Evolutionary conservation across 352 stramenopile genomes (phyloP).

Genomic region (Aphanomyces stellatus): DNA sequence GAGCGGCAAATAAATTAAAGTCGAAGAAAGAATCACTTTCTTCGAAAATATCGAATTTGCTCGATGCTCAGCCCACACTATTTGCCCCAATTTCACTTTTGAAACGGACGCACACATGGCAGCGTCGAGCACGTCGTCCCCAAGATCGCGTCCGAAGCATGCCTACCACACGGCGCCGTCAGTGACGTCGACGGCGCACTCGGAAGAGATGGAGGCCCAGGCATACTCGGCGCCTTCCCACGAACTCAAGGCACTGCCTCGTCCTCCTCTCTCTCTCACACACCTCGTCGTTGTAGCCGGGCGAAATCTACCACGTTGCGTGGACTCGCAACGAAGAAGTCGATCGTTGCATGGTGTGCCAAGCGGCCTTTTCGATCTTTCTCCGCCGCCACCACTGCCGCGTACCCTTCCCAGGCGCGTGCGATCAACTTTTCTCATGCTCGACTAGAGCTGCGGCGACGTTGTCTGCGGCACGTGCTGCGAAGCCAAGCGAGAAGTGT

Average conservation of each 20-base stretch:
- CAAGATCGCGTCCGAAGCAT: neutral
- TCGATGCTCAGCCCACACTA: no score
- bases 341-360: slow-evolving; percentile 5
- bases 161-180: neutral
- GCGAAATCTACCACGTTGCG: slow-evolving; percentile 5
- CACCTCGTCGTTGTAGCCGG: neutral
- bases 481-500: slow-evolving; percentile 4
- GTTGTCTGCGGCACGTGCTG: slow-evolving; percentile 11
- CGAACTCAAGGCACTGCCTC: neutral
- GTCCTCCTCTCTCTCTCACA: neutral
- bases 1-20: no score
- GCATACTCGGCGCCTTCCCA: neutral
- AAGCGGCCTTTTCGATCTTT: slow-evolving; percentile 3
- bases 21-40: no score
- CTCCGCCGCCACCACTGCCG: slow-evolving; percentile 18
- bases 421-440: neutral
- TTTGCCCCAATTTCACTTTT: no score
- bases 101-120: no score
- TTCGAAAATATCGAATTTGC: no score
- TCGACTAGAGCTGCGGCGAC: slow-evolving; percentile 15
- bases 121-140: no score
- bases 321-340: slow-evolving; percentile 16
- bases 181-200: neutral
- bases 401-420: neutral
- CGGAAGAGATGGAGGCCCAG: neutral